Evolutionary conservation across 1,139 yeast genomes (phyloP).

Genomic region (Nematodospora anomalae): DNA sequence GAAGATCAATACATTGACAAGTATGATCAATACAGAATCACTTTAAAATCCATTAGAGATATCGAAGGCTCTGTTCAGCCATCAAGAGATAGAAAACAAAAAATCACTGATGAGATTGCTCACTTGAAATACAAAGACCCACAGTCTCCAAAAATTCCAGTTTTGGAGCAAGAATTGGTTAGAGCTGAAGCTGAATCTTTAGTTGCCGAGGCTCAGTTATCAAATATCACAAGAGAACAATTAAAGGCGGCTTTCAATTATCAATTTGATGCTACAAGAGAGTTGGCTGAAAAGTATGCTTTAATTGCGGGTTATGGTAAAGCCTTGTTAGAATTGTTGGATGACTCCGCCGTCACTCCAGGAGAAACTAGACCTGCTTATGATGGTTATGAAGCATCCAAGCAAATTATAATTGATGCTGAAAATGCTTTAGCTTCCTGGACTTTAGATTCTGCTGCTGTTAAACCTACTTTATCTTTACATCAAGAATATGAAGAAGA

Average conservation of each 20-base stretch:
- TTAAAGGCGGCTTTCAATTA: conserved; percentile 96
- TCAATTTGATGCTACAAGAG: conserved; percentile 95
- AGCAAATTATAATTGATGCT: conserved; percentile 96
- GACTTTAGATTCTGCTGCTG: conserved; percentile 95
- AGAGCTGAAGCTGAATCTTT: conserved; percentile 99
- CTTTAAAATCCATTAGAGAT: conserved; percentile 91
- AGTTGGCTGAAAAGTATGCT: conserved; percentile 94
- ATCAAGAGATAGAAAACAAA: conserved; percentile 95
- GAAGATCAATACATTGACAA: conserved; percentile 98
- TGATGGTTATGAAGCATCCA: conserved; percentile 97
- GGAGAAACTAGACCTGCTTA: conserved; percentile 99
- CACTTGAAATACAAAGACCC: conserved; percentile 98
- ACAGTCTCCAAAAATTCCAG: conserved; percentile 90
- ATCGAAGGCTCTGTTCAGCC: conserved; percentile 98
- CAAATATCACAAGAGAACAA: conserved; percentile 97
- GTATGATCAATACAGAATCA: conserved; percentile 96
- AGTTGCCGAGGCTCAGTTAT: conserved; percentile 98
- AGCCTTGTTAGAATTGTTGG: conserved; percentile 91
- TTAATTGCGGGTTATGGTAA: conserved; percentile 98
- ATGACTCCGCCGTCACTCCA: conserved; percentile 96
- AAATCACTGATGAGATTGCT: conserved; percentile 96
- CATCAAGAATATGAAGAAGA: conserved; percentile 75
- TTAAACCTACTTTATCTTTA: conserved; percentile 89
- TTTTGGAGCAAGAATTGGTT: conserved; percentile 95
- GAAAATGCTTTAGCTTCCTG: conserved; percentile 94